Evolutionary conservation across 257 asterid species (phyloP).

Genomic region (Gentiana dahurica): DNA sequence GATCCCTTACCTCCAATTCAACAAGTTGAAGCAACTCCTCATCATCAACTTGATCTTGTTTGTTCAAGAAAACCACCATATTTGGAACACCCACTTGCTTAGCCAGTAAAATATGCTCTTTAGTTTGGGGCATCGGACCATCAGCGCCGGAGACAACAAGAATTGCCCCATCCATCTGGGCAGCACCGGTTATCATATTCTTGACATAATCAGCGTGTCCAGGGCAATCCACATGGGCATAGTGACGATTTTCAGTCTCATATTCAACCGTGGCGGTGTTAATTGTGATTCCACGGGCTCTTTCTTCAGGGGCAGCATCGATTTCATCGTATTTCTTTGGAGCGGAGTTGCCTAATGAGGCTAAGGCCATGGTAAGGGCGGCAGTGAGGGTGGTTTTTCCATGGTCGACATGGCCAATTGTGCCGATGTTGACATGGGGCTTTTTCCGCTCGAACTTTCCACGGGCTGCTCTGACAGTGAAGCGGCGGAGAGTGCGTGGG

Average conservation of each 20-base stretch:
- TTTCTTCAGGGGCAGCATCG: slow-evolving; percentile 93
- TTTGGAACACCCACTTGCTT: slow-evolving; percentile 86
- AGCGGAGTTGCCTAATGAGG: slow-evolving; percentile 65
- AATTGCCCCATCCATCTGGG: slow-evolving; percentile 94
- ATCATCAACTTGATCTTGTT: slow-evolving; percentile 90
- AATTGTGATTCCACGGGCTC: slow-evolving; percentile 93
- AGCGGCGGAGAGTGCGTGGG: slow-evolving; percentile 25
- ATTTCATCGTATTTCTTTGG: slow-evolving; percentile 91
- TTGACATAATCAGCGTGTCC: slow-evolving; percentile 91
- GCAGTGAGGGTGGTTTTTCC: slow-evolving; percentile 96
- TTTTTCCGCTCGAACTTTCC: slow-evolving; percentile 90
- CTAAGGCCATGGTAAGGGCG: slow-evolving; percentile 89
- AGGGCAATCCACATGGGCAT: slow-evolving; percentile 91
- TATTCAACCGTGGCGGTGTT: slow-evolving; percentile 93
- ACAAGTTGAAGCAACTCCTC: slow-evolving; percentile 84
- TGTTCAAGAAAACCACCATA: slow-evolving; percentile 85
- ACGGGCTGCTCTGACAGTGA: slow-evolving; percentile 68
- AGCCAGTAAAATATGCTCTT: slow-evolving; percentile 75
- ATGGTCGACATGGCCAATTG: slow-evolving; percentile 98
- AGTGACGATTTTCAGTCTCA: slow-evolving; percentile 87
- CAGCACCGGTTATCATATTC: slow-evolving; percentile 97
- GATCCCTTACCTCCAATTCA: slow-evolving; percentile 86
- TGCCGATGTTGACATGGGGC: slow-evolving; percentile 91
- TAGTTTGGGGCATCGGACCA: slow-evolving; percentile 97
- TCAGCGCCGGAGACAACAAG: slow-evolving; percentile 90